phyloP scores from a whole-genome alignment of 768 basidiomycete genomes.

The Kockovaella imperatae region DNA sequence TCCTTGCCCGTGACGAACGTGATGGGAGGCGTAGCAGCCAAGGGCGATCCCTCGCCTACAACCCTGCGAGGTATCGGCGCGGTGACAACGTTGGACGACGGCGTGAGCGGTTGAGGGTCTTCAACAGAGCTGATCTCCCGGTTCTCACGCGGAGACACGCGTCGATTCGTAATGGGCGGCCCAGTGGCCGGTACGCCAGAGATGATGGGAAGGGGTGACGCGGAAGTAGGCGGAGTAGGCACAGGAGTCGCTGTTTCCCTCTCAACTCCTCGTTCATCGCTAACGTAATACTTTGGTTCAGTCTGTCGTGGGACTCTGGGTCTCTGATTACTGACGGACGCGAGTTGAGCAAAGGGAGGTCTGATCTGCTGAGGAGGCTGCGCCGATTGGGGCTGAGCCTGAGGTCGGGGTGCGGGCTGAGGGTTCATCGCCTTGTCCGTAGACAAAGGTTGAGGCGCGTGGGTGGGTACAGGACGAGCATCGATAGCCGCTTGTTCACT shows the following conservation, averaged over 20 bases:
- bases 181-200: no score
- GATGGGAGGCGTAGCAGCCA: conserved; percentile 35
- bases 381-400: conserved; percentile 3
- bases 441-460: conserved; percentile 21
- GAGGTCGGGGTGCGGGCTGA: conserved; percentile 17
- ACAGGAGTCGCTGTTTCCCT: no score
- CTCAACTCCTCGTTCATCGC: no score
- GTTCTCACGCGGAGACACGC: no score
- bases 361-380: neutral
- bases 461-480: conserved; percentile 4
- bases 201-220: no score
- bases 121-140: conserved; percentile 3
- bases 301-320: neutral
- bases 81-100: conserved; percentile 13
- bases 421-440: conserved; percentile 26
- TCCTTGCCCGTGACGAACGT: conserved; percentile 26
- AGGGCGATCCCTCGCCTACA: conserved; percentile 29
- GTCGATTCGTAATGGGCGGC: no score
- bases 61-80: conserved; percentile 22
- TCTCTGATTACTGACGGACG: neutral
- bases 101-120: conserved; percentile 34
- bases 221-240: conserved; percentile 5
- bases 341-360: neutral
- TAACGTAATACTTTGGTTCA: conserved; percentile 14
- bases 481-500: conserved; percentile 10